Evolutionary conservation across 2,329 filamentous ascomycete genomes (phyloP), one percentile per base, ranked within the genome.

Genomic region (Thielaviopsis punctulata): DNA sequence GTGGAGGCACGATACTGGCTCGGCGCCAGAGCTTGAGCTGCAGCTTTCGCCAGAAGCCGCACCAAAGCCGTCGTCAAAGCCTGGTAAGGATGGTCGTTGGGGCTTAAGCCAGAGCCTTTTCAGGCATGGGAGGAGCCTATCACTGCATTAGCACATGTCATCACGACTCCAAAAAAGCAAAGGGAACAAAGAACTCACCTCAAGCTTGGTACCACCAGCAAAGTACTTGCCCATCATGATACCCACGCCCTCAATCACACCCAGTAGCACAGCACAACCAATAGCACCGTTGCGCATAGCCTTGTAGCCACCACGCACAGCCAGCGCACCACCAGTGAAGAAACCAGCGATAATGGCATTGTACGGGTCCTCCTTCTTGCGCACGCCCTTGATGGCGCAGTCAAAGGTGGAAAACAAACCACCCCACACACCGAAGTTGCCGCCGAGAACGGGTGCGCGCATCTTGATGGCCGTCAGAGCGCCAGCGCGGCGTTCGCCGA

Each of bases 381-480:
- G 75, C 53, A 90, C 72, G 54, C 90, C 90, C 75, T 96, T 98
- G 57, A 95, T 85, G 21, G 89, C 85, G 72, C 92, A 98, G 71
- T 98, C 92, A 63, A 90, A 96, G 56, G 87, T 93, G 61, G 82
- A 87, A 75, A 96, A 96, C 54, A 96, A 73, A 59, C 92, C 92
- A 64, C 92, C 90, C 90, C 92, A 96, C 53, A 94, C 87, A 62
- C 90, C 90, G 62, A 96, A 98, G 74, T 98, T 98, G 62, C 92
- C 92, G 63, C 92, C 92, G 47, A 96, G 77, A 30, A 96, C 90
- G 2, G 92, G 92, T 43, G 92, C 92, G 64, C 92, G 84, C 64
- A 92, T 89, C 76, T 98, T 98, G 70, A 98, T 88, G 56, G 92
- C 92, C 62, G 90, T 95, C 69, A 98, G 77, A 60, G 92, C 86